A percentile compares a stretch with the other conserved stretches of the same genome.
These are phyloP conservation scores for Chenopodium berlandieri DNA, from an alignment of 148 eudicot species.

Conservation along the genomic window DNA sequence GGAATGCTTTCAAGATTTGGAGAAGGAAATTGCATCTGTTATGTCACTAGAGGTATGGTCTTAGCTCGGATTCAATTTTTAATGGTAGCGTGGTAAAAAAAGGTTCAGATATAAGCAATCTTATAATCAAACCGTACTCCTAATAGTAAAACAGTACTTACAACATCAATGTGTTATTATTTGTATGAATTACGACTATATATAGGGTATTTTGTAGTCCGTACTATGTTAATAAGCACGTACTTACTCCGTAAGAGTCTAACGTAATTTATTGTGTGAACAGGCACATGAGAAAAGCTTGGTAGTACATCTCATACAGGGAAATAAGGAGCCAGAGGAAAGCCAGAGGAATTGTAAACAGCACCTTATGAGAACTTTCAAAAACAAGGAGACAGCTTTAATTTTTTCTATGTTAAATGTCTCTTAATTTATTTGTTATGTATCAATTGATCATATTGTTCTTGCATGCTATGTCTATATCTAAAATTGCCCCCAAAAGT, in stretches of 20 bases:
- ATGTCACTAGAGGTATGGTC: slow-evolving; percentile 54
- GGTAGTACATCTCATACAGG: slow-evolving; percentile 47
- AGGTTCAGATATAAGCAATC: not conserved
- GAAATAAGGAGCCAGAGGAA: slow-evolving; percentile 27
- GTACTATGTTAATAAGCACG: too few relatives aligned
- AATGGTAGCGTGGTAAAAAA: not conserved
- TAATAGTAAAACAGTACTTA: too few relatives aligned
- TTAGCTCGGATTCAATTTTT: not conserved
- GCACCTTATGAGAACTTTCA: slow-evolving; percentile 29
- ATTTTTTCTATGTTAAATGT: slow-evolving; percentile 30
- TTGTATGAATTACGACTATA: too few relatives aligned
- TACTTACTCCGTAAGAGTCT: not conserved
- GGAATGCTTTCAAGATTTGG: slow-evolving; percentile 48
- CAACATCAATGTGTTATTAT: too few relatives aligned
- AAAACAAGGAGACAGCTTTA: slow-evolving; percentile 24
- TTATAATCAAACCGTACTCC: not conserved
- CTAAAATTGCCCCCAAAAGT: not conserved
- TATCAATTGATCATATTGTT: not conserved
- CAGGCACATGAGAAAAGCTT: slow-evolving; percentile 58
- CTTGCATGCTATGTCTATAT: not conserved
- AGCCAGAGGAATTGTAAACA: slow-evolving; percentile 36
- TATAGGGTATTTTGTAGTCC: too few relatives aligned
- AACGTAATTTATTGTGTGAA: not conserved
- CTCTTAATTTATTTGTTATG: slow-evolving; percentile 12
- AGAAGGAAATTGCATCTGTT: slow-evolving; percentile 34